Conservation (phyloP, 306 rosid genomes). For the Cercis canadensis region DNA sequence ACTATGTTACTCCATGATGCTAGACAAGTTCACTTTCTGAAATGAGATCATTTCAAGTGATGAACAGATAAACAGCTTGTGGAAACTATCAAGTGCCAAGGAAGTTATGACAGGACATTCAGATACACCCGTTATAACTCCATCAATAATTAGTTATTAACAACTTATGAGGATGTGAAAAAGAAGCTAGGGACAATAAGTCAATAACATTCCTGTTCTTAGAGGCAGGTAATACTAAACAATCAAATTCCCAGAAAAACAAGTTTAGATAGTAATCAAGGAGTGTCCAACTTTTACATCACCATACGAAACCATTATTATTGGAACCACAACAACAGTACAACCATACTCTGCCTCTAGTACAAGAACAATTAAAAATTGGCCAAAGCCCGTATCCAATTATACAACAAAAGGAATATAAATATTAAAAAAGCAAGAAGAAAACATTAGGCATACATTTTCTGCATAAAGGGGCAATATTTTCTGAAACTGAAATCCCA, state of each 20-base stretch:
- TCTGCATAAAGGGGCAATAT: conserved; percentile 4
- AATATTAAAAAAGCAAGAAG: not conserved
- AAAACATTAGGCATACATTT: conserved; percentile 1
- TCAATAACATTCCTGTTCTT: not conserved
- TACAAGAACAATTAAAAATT: too few relatives aligned
- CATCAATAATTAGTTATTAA: not conserved
- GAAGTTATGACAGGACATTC: not conserved
- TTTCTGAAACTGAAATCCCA: conserved; percentile 30
- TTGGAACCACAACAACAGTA: not conserved
- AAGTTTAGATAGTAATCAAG: not conserved
- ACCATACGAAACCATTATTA: not conserved
- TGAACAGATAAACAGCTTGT: not conserved
- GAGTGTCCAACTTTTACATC: not conserved
- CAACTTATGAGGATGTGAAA: not conserved
- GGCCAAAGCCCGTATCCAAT: too few relatives aligned
- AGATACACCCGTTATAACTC: not conserved
- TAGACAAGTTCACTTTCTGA: not conserved
- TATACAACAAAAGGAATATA: not conserved
- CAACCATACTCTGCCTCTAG: too few relatives aligned
- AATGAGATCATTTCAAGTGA: not conserved
- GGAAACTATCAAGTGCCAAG: not conserved
- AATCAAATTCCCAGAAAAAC: not conserved
- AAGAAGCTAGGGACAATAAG: not conserved
- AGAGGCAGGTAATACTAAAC: not conserved
- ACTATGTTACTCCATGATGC: not conserved